Conservation (phyloP, 305 asterid species). For the Coffea humblotiana region DNA sequence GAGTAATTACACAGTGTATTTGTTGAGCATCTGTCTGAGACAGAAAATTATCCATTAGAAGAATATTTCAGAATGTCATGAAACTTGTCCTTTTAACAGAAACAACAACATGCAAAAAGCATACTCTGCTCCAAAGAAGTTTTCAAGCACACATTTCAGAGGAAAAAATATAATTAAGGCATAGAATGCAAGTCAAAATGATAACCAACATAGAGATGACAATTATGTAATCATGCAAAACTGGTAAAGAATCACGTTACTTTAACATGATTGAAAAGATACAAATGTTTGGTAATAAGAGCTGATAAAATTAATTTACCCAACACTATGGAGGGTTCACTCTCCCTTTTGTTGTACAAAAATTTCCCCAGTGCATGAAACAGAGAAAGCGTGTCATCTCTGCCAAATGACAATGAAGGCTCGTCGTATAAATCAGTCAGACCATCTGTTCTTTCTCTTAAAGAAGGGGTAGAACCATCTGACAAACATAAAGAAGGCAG, state of each 20-base stretch:
- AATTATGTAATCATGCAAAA: not conserved
- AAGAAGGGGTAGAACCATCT: constrained; percentile 23
- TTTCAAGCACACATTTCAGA: not conserved
- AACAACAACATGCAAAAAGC: not conserved
- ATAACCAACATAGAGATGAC: not conserved
- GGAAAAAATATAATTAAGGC: not conserved
- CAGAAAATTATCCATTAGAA: too few species aligned
- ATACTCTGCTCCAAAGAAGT: not conserved
- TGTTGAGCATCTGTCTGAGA: not conserved
- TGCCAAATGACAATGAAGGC: constrained; percentile 63
- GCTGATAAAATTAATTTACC: constrained; percentile 40
- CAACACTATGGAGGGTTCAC: constrained; percentile 43
- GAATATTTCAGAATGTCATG: not conserved
- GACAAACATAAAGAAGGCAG: constrained; percentile 34
- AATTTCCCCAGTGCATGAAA: constrained; percentile 95
- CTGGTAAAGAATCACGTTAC: constrained; percentile 2
- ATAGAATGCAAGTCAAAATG: not conserved
- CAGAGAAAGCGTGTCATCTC: constrained; percentile 80
- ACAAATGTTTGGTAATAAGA: not conserved
- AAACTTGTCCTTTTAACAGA: not conserved
- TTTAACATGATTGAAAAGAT: not conserved
- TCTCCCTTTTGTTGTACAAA: constrained; percentile 89
- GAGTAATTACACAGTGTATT: not conserved
- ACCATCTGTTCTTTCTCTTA: constrained; percentile 33
- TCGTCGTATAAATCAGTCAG: constrained; percentile 36